These are phyloP conservation scores for Escovopsis sp. DNA, from an alignment of 2,329 filamentous ascomycete species.

Conservation along the genomic window DNA sequence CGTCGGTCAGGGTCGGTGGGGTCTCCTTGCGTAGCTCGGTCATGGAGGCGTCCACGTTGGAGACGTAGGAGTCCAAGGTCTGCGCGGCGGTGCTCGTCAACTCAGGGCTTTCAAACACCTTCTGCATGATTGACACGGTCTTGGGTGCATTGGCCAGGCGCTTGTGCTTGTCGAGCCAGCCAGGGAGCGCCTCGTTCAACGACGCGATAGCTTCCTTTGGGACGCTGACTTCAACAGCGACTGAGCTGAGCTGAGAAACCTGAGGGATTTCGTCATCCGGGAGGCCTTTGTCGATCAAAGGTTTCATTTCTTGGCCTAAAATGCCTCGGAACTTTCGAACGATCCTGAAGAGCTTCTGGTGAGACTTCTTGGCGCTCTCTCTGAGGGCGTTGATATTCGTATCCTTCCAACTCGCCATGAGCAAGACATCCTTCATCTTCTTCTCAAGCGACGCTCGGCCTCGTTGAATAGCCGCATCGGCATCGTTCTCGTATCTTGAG, in stretches of 20 bases:
- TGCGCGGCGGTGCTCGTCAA: constrained; percentile 40
- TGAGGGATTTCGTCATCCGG: constrained; percentile 30
- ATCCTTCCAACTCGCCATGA: constrained; percentile 94
- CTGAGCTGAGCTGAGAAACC: not conserved
- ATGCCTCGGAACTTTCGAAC: constrained; percentile 79
- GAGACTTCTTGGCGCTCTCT: constrained; percentile 80
- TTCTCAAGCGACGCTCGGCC: constrained; percentile 72
- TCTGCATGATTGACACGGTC: constrained; percentile 62
- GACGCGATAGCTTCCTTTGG: constrained; percentile 8
- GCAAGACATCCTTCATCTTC: constrained; percentile 81
- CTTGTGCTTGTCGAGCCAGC: constrained; percentile 34
- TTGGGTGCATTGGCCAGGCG: constrained; percentile 56
- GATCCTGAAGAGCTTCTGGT: constrained; percentile 81
- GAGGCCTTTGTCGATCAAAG: constrained; percentile 44
- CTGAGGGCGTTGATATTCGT: constrained; percentile 82
- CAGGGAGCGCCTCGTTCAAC: constrained; percentile 16
- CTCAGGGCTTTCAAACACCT: constrained; percentile 38
- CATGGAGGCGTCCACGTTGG: constrained; percentile 52
- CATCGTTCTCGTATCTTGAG: constrained; percentile 50
- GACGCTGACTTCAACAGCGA: constrained; percentile 3
- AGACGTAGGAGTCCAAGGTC: constrained; percentile 53
- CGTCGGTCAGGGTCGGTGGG: constrained; percentile 64
- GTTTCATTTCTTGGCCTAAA: constrained; percentile 60
- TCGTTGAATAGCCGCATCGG: constrained; percentile 49
- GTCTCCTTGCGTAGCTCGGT: constrained; percentile 70